These are phyloP conservation scores for Echeveria elegans DNA, from an alignment of 164 flowering plant species.

Conservation along the genomic window DNA sequence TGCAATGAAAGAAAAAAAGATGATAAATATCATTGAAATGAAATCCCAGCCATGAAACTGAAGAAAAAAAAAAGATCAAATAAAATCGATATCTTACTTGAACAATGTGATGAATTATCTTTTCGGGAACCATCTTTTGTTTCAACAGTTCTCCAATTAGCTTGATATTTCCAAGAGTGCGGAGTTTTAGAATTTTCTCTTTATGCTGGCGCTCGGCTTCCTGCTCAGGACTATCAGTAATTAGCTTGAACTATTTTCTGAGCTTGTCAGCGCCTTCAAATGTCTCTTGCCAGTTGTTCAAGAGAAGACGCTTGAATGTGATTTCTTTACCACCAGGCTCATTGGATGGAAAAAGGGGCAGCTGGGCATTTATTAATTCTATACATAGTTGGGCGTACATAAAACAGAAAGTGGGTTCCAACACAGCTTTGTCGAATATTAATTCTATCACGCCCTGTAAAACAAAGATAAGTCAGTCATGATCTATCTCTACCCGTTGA, in stretches of 20 bases:
- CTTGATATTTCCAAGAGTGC: too few relatives aligned
- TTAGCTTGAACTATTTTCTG: conserved; percentile 66
- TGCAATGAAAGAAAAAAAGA: conserved; percentile 22
- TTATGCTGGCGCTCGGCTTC: conserved; percentile 78
- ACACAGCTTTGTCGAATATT: conserved; percentile 93
- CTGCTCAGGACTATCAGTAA: conserved; percentile 88
- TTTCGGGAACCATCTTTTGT: conserved; percentile 95
- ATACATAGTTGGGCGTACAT: conserved; percentile 91
- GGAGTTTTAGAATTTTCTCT: conserved; percentile 71
- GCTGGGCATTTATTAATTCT: conserved; percentile 79
- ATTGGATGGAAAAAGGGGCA: conserved; percentile 86
- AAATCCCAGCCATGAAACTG: not conserved
- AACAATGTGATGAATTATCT: conserved; percentile 93
- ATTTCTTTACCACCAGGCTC: too few relatives aligned
- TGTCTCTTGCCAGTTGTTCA: conserved; percentile 81
- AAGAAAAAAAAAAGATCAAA: not conserved
- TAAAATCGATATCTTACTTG: conserved; percentile 34
- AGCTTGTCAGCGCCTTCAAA: too few relatives aligned
- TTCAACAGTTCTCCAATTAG: too few relatives aligned
- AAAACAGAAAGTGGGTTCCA: conserved; percentile 93
- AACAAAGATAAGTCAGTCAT: too few relatives aligned
- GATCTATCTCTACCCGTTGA: too few relatives aligned
- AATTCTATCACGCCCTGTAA: conserved; percentile 87
- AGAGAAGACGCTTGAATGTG: conserved; percentile 78
- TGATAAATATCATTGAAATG: too few relatives aligned